Base-by-base conservation (phyloP, 805 yeast genomes). In the Diddensiella transvaalensis region DNA sequence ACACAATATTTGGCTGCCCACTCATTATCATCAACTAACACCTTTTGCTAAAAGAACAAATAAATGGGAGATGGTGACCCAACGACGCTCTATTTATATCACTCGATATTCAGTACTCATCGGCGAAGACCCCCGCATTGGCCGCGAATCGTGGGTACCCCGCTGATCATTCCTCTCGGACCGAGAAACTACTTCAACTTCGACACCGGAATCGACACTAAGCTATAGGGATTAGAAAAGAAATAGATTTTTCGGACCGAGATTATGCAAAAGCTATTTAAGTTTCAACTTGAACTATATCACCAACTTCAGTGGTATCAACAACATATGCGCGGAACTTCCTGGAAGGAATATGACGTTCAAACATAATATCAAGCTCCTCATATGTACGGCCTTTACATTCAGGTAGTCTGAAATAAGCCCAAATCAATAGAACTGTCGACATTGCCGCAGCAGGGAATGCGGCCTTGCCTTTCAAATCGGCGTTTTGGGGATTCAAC, bases 331-430 rank as follows among this genome's bases (percentile, higher is more conserved):
- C 3, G 30, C 24, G 26, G 50, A 60, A 54, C 48, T 62, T 56
- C 39, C 63, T 55, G 15, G 66, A 57, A 6, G 60, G 47, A 43
- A 55, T 54, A 39, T 57, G 53, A 51, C 56, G 44, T 41, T 49
- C 69, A 63, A 79, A 81, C 65, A 80, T 62, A 43, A 67, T 63
- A 61, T 80, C 84, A 58, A 81, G 67, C 58, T 81, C 85, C 39
- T 78, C 81, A 58, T 69, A 78, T 0, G 84, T 76, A 60, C 80
- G 73, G 41, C 73, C 75, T 55, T 71, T 72, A 29, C 82, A 75
- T 60, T 81, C 86, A 6, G 86, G 85, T 47, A 79, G 65, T 37
- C 75, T 74, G 61, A 77, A 73, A 61, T 66, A 73, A 29, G 68
- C 63, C 77, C 78, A 64, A 50, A 4, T 72, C 24, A 15, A 65